Evolutionary conservation across 2,329 filamentous ascomycete genomes (phyloP).

Genomic region (Metarhizium anisopliae): DNA sequence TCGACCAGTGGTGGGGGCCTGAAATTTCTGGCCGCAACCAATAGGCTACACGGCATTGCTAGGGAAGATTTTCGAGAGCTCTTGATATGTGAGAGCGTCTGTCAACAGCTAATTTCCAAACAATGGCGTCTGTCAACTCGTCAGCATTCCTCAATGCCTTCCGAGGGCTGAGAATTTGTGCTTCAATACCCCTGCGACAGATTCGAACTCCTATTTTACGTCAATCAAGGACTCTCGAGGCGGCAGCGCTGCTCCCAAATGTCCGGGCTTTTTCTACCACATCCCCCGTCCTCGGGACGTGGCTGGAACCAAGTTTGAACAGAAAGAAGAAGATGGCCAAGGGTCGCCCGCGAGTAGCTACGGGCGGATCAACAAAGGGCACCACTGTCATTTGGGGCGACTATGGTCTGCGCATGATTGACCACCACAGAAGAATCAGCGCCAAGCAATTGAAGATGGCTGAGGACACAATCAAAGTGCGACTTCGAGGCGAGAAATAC

Average conservation of each 20-base stretch:
- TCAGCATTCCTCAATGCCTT: slow-evolving; percentile 42
- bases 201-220: slow-evolving; percentile 22
- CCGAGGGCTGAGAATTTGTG: slow-evolving; percentile 37
- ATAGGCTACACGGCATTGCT: neutral
- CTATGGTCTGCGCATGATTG: slow-evolving; percentile 86
- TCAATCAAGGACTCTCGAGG: slow-evolving; percentile 19
- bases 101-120: slow-evolving; percentile 13
- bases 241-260: slow-evolving; percentile 32
- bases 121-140: slow-evolving; percentile 37
- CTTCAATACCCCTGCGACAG: slow-evolving; percentile 30
- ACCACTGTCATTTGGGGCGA: slow-evolving; percentile 96
- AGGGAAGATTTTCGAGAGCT: slow-evolving; percentile 25
- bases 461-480: slow-evolving; percentile 84
- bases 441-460: slow-evolving; percentile 81
- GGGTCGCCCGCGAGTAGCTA: slow-evolving; percentile 78
- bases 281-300: slow-evolving; percentile 49
- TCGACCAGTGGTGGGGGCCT: slow-evolving; percentile 6
- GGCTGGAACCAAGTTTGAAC: slow-evolving; percentile 70
- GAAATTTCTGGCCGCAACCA: slow-evolving; percentile 15
- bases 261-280: slow-evolving; percentile 67
- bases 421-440: slow-evolving; percentile 86
- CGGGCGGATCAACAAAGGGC: slow-evolving; percentile 82
- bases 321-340: slow-evolving; percentile 87
- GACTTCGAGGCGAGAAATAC: slow-evolving; percentile 85
- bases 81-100: slow-evolving; percentile 9